Evolutionary conservation across 768 basidiomycete species (phyloP), one percentile per base, ranked within the genome.

Genomic region (Chalciporus piperatus): DNA sequence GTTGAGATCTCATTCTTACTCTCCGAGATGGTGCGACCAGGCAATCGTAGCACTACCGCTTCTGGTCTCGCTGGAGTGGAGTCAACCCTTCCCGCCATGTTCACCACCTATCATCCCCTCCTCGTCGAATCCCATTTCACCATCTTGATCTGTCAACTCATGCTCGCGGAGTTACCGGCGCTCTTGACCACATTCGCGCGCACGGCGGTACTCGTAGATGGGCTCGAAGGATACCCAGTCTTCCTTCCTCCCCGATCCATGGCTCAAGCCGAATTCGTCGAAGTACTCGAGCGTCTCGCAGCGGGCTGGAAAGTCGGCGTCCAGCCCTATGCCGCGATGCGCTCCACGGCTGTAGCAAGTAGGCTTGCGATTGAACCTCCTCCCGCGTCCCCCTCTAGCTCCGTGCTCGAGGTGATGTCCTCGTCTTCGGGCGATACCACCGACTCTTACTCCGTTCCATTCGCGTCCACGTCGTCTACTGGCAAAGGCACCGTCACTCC

Each of bases 71-170:
- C 78, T 13, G 74, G 82, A 37, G 59, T 74, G 3, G 69, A 68
- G 19, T 50, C 54, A 6, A 37, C 49, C 25, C 47, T 63, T 19
- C 81, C 84, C 1, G 68, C 81, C n/a, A 76, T 81, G 61, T 88
- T 89, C 72, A 90, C 92, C 45, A 92, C 92, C 0, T 95, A 94
- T 61, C 92, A 95, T 59, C 92, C 92, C 13, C 78, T 95, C 47
- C 80, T 94, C 45, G 86, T 93, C 51, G 92, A 95, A 64, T 85
- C 90, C 4, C 85, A 89, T 63, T 95, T 87, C 72, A 87, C 82
- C 57, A 75, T 92, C 47, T 76, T 95, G 30, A 75, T 92, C 55
- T 83, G 84, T 57, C 74, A 82, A 38, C 73, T 94, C 51, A 80
- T 95, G 76, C 79, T 92, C 16, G 91, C 84, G 5, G 87, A 93